Evolutionary conservation across 179 eudicot genomes (phyloP).

Genomic region (Beta lomatogona): DNA sequence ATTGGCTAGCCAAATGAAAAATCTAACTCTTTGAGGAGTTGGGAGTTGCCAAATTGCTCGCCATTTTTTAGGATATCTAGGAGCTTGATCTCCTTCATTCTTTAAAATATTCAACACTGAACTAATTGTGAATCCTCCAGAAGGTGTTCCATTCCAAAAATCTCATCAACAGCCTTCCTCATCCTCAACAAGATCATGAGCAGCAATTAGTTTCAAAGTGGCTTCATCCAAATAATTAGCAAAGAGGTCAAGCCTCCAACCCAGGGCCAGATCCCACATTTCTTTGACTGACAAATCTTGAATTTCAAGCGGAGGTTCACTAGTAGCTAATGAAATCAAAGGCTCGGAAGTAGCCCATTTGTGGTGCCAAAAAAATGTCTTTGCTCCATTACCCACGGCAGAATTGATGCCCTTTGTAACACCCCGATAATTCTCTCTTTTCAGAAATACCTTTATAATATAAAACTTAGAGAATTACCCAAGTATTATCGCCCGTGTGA

Average conservation of each 20-base stretch:
- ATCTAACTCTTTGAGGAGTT: not conserved
- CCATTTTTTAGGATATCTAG: not conserved
- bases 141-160: not conserved
- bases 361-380: not conserved
- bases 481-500: too few relatives aligned
- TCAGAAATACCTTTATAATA: too few relatives aligned
- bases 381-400: not conserved
- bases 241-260: not conserved
- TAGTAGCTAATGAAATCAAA: not conserved
- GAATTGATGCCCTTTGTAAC: not conserved
- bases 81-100: not conserved
- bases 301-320: too few relatives aligned
- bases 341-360: not conserved
- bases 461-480: too few relatives aligned
- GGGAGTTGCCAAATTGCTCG: not conserved
- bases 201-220: not conserved
- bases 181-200: not conserved
- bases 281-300: not conserved
- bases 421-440: too few relatives aligned
- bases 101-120: fast-evolving
- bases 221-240: not conserved
- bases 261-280: not conserved
- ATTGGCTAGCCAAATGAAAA: not conserved
- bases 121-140: not conserved
- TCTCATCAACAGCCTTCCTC: not conserved